Conservation (phyloP, 441 rosid genomes). For the Gossypium schwendimanii region DNA sequence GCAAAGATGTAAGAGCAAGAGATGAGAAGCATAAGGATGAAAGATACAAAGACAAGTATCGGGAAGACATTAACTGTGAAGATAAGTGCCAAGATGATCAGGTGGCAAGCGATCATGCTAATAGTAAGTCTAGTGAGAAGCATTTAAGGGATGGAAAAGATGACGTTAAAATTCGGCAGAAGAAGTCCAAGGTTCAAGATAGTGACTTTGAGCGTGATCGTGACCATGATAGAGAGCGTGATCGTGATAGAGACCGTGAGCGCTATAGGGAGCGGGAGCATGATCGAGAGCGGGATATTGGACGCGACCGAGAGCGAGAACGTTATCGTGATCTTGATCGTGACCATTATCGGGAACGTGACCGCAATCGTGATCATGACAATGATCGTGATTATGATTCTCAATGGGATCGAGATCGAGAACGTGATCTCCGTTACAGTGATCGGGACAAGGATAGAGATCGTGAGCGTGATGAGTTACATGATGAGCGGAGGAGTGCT, state of each 20-base stretch:
- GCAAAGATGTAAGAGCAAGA: constrained; percentile 55
- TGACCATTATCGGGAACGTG: constrained; percentile 18
- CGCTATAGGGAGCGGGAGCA: constrained; percentile 29
- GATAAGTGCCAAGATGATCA: constrained; percentile 56
- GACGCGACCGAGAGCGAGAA: constrained; percentile 38
- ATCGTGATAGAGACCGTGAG: constrained; percentile 37
- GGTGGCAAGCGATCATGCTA: constrained; percentile 42
- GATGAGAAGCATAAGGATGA: constrained; percentile 69
- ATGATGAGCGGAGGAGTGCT: constrained; percentile 45
- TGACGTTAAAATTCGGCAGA: constrained; percentile 33
- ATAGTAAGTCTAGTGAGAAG: constrained; percentile 57
- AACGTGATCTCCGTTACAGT: constrained; percentile 23
- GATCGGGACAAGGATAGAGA: constrained; percentile 33
- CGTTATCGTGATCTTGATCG: constrained; percentile 31
- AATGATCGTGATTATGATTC: constrained; percentile 29
- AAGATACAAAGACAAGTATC: constrained; percentile 42
- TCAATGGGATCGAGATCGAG: constrained; percentile 34
- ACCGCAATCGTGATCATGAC: constrained; percentile 29
- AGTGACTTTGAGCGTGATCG: constrained; percentile 35
- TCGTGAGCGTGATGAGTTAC: constrained; percentile 37
- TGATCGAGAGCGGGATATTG: constrained; percentile 28
- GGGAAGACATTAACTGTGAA: constrained; percentile 50
- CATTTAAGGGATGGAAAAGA: constrained; percentile 52
- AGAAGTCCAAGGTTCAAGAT: constrained; percentile 52
- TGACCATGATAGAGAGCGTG: constrained; percentile 33